Evolutionary conservation across 768 basidiomycete species (phyloP), one percentile per base, ranked within the genome.

Genomic region (Cubamyces lactineus): DNA sequence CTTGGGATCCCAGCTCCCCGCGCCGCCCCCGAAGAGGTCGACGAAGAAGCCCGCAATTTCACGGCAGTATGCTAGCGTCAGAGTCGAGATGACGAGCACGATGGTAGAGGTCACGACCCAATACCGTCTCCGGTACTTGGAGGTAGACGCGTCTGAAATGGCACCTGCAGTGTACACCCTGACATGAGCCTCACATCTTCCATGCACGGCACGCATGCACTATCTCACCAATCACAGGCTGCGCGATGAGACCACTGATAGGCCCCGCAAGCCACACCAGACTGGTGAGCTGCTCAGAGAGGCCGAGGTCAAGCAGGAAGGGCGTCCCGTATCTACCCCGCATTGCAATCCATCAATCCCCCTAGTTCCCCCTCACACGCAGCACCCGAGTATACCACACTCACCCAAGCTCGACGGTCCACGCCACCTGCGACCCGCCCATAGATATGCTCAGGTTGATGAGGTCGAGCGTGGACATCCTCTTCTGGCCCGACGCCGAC

Each of bases 231-330:
- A 99, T 97, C 57, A 98, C 81, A n/a, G 97, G 97, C 73, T 99
- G 97, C 5, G 95, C 95, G 53, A 99, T 79, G 48, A 99, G 80
- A 16, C 97, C 97, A 64, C 92, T 94, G 62, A 99, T 93, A 5
- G 97, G 97, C 11, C 96, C 92, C 59, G 91, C 92, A 41, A 93
- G 82, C 97, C 97, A 99, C 39, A 99, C 96, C 8, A 98, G 83
- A 56, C 92, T 91, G 0, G 97, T 98, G 16, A 95, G 78, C 71
- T 93, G 88, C 71, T 95, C 96, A 0, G 94, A 88, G 26, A 98
- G 77, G 7, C 90, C 90, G 19, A 91, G 79, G 34, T 81, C 82
- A 15, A 96, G 81, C 41, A 98, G 79, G 74, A 97, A 97, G 1
- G 96, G 96, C 5, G 96, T 98, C 40, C 96, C 96, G 69, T 96